Percentiles rank a stretch among this genome's conserved stretches.
Evolutionary conservation across 2,329 filamentous ascomycete species (phyloP).

Genomic region (Trichothecium roseum): DNA sequence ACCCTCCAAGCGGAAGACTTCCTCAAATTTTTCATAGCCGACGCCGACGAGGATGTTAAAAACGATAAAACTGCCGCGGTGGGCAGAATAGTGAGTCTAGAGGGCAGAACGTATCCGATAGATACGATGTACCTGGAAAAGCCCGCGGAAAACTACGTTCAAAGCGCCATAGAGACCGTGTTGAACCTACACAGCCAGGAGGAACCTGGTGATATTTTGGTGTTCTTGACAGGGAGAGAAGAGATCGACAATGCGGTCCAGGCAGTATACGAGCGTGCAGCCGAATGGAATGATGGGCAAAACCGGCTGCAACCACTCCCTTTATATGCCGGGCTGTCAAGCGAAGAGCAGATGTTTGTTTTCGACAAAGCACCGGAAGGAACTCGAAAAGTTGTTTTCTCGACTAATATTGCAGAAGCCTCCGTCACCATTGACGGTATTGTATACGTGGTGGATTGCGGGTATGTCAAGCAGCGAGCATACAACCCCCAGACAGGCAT

Average conservation of each 20-base stretch:
- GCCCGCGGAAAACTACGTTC: conserved; percentile 77
- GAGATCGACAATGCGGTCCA: conserved; percentile 83
- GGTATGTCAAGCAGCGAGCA: conserved; percentile 81
- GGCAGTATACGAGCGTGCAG: conserved; percentile 62
- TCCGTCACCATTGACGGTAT: conserved; percentile 92
- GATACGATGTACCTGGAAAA: conserved; percentile 72
- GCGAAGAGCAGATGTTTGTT: conserved; percentile 89
- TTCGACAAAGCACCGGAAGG: conserved; percentile 77
- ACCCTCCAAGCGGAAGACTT: conserved; percentile 87
- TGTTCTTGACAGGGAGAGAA: conserved; percentile 87
- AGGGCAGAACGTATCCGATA: conserved; percentile 82
- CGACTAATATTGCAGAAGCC: conserved; percentile 94
- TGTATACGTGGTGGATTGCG: conserved; percentile 80
- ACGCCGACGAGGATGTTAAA: conserved; percentile 6
- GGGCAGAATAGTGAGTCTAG: conserved; percentile 62
- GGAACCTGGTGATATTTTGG: conserved; percentile 71
- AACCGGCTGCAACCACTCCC: conserved; percentile 42
- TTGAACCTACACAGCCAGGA: conserved; percentile 82
- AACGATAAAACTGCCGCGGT: conserved; percentile 4
- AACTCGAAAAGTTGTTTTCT: conserved; percentile 82
- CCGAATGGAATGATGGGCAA: conserved; percentile 36
- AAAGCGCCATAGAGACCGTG: conserved; percentile 70
- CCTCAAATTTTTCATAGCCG: conserved; percentile 58
- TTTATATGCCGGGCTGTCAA: conserved; percentile 79
- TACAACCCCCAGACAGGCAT: conserved; percentile 81